Base-by-base conservation (phyloP, 257 asterid species). In the Primulina huaijiensis region DNA sequence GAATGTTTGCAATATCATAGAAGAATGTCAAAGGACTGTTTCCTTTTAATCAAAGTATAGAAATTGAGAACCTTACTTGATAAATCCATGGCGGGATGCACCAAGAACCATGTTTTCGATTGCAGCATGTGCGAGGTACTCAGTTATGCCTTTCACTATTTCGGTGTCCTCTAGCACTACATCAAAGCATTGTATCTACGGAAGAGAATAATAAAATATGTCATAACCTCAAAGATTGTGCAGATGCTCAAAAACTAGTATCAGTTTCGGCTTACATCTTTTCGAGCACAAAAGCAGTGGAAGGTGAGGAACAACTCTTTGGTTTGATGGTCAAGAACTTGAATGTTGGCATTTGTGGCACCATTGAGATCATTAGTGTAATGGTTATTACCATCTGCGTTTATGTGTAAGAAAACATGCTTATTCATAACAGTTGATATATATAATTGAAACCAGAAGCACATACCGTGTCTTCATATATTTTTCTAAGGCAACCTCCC, bases 41-140 rank as follows among this genome's bases (percentile, higher is more conserved):
- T 38, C 0, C 9, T 8, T 43, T 43, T 10, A 33, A 6, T 6
- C 37, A 5, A 4, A 50, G 30, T 19, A 63, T 43, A 68, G 52
- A 60, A 67, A 37, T 19, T n/a, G 60, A 73, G 67, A 70, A 69
- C 14, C 20, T 79, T 71, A 90, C 97, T 77, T 89, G 84, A 92
- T 81, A 75, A 92, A 92, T 71, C 95, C 89, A 72, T 82, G 90
- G 19, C 81, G 84, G 1, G 96, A 87, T 10, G 96, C 83, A 40
- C 96, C 98, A 73, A 92, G 90, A 78, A 92, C 90, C 82, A 92
- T 73, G 80, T 67, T 81, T 64, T 92, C 94, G 29, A 89, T 85
- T 19, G 90, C 98, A 67, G 87, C 83, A 35, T 77, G 78, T 17
- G 94, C 76, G 33, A 85, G 81, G 65, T 88, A 92, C 11, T 92